A percentile compares a stretch with the other conserved stretches of the same genome.
These are phyloP conservation scores for Castanospermum australe DNA, from an alignment of 306 rosid genomes.

Conservation along the genomic window DNA sequence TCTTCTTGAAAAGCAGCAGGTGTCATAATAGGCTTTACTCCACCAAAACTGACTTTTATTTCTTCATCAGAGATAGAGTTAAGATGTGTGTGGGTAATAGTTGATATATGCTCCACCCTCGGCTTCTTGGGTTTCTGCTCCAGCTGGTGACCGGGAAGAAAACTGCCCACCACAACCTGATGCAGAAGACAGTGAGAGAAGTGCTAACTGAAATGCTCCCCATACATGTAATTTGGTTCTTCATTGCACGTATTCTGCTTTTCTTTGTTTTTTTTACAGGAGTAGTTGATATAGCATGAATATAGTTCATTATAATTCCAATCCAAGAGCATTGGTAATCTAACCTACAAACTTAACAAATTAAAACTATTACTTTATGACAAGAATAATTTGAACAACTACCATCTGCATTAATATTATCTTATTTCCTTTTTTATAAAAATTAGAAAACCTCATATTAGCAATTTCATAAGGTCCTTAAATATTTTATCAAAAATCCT, in stretches of 20 bases:
- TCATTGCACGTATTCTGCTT: background rate
- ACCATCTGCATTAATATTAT: background rate
- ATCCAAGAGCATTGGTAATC: background rate
- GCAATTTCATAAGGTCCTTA: background rate
- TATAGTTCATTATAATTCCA: background rate
- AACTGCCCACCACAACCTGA: slow-evolving; percentile 83
- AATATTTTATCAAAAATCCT: background rate
- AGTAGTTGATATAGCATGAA: background rate
- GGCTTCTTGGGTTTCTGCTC: slow-evolving; percentile 87
- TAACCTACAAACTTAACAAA: background rate
- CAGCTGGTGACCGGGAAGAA: slow-evolving; percentile 78
- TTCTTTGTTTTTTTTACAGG: background rate
- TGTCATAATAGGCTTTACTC: slow-evolving; percentile 70
- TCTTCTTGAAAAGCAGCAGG: slow-evolving; percentile 67
- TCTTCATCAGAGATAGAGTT: slow-evolving; percentile 49
- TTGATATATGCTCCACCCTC: slow-evolving; percentile 50
- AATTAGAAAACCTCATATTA: background rate
- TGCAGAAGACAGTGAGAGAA: slow-evolving; percentile 22
- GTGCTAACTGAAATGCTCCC: background rate
- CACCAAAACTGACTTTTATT: slow-evolving; percentile 57
- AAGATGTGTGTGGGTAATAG: slow-evolving; percentile 43
- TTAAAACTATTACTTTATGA: background rate
- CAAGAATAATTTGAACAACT: slow-evolving; percentile 3
- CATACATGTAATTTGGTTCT: background rate
- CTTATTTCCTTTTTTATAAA: background rate